These are phyloP conservation scores for Paraleonurus japonicus DNA, from an alignment of 257 asterid species.

Conservation along the genomic window DNA sequence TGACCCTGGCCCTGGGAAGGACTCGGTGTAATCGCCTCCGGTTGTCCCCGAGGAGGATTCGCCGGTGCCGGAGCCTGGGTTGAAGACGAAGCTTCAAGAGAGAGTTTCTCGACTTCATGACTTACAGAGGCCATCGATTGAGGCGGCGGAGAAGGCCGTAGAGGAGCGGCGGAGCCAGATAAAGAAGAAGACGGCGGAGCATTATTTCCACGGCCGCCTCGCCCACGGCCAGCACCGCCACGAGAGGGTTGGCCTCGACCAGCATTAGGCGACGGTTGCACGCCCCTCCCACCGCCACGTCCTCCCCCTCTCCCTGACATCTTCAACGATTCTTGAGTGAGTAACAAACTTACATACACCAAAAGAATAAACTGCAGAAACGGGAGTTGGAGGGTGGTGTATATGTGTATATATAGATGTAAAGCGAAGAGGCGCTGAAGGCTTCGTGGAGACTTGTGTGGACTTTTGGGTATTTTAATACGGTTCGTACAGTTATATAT, in stretches of 20 bases:
- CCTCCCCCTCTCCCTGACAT: slow-evolving; percentile 36
- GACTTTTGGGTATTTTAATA: background rate
- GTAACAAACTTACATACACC: background rate
- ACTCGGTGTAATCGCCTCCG: background rate
- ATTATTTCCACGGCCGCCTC: slow-evolving; percentile 29
- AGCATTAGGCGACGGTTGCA: slow-evolving; percentile 6
- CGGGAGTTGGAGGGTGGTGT: background rate
- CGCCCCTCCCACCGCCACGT: slow-evolving; percentile 32
- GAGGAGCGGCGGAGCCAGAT: slow-evolving; percentile 6
- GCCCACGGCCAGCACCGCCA: slow-evolving; percentile 37
- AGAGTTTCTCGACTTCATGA: slow-evolving; percentile 39
- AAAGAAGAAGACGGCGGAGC: slow-evolving; percentile 23
- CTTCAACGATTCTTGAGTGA: background rate
- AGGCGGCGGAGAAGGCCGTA: slow-evolving; percentile 10
- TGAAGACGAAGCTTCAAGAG: slow-evolving; percentile 31
- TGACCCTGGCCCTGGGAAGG: background rate
- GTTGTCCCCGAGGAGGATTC: background rate
- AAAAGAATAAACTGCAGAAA: background rate
- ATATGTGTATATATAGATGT: background rate
- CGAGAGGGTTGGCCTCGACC: slow-evolving; percentile 33
- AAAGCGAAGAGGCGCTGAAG: background rate
- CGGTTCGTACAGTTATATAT: slow-evolving; percentile 20
- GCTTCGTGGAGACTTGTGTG: background rate
- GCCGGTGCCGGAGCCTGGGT: slow-evolving; percentile 21
- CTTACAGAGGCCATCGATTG: slow-evolving; percentile 25